A percentile compares a stretch with the other conserved stretches of the same genome.
phyloP scores from a whole-genome alignment of 106 monocot species.

The Iris macrosiphon region DNA sequence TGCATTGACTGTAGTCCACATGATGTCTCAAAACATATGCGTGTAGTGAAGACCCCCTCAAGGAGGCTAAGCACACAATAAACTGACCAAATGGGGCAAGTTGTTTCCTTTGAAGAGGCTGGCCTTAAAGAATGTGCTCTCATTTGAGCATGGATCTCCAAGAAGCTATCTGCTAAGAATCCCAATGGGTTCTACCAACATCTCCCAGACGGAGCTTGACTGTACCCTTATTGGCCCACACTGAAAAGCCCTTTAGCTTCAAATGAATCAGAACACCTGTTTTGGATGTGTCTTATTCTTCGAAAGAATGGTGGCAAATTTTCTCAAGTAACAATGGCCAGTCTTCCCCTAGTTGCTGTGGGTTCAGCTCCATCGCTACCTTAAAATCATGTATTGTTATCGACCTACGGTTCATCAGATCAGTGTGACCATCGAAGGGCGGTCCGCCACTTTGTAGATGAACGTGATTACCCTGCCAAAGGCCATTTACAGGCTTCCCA shows the following conservation, averaged over 20 bases:
- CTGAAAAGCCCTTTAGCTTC: slow-evolving; percentile 1
- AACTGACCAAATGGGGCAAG: slow-evolving; percentile 1
- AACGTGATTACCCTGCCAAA: slow-evolving; percentile 36
- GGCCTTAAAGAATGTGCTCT: slow-evolving; percentile 1
- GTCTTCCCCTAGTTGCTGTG: slow-evolving; percentile 57
- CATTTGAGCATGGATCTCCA: slow-evolving; percentile 1
- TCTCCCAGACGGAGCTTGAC: background rate
- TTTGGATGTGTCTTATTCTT: slow-evolving; percentile 30
- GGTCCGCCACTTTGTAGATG: slow-evolving; percentile 29
- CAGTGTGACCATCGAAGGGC: slow-evolving; percentile 15
- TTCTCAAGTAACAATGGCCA: slow-evolving; percentile 64
- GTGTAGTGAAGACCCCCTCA: slow-evolving; percentile 4
- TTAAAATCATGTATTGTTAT: slow-evolving; percentile 58
- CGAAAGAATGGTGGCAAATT: slow-evolving; percentile 39
- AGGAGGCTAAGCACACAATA: slow-evolving; percentile 7
- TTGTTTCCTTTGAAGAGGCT: slow-evolving; percentile 1
- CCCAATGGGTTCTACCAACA: background rate
- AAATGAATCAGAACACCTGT: slow-evolving; percentile 1
- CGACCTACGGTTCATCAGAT: slow-evolving; percentile 14
- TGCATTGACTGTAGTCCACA: slow-evolving; percentile 8
- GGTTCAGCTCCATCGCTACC: slow-evolving; percentile 64
- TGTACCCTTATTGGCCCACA: slow-evolving; percentile 1
- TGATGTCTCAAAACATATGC: background rate
- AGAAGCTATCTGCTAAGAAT: slow-evolving; percentile 1
- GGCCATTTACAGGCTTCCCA: slow-evolving; percentile 45